These are phyloP conservation scores for Cryptococcus deneoformans DNA, from an alignment of 1,284 basidiomycete genomes.

Conservation along the genomic window DNA sequence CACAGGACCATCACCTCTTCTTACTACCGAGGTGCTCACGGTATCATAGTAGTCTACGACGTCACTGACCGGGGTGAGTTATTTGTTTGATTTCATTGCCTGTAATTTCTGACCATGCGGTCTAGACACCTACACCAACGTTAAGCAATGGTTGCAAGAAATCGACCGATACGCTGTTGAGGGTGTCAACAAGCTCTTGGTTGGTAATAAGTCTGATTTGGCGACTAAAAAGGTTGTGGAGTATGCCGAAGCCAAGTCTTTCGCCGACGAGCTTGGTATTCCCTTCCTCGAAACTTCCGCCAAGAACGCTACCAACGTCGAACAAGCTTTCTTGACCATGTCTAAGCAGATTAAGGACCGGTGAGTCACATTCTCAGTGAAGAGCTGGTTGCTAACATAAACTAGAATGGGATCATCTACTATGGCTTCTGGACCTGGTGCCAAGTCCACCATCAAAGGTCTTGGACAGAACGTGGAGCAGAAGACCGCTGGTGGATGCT, in stretches of 20 bases:
- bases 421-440: conserved; percentile 50
- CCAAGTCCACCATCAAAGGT: conserved; percentile 53
- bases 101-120: neutral
- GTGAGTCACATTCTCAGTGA: conserved; percentile 29
- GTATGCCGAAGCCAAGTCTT: conserved; percentile 96
- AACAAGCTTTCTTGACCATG: conserved; percentile 99
- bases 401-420: conserved; percentile 56
- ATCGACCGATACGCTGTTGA: conserved; percentile 99
- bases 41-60: conserved; percentile 99
- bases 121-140: conserved; percentile 92
- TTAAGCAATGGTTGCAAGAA: conserved; percentile 99
- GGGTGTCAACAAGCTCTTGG: conserved; percentile 96
- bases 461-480: conserved; percentile 74
- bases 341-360: conserved; percentile 98
- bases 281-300: conserved; percentile 99
- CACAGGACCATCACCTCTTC: conserved; percentile 86
- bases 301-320: conserved; percentile 98
- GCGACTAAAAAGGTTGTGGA: conserved; percentile 99
- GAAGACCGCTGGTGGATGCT: conserved; percentile 70
- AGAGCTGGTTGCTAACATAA: neutral
- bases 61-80: conserved; percentile 93
- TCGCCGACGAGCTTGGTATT: conserved; percentile 91
- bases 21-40: conserved; percentile 95
- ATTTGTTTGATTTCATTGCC: neutral
- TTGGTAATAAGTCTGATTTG: conserved; percentile 98